Base-by-base conservation (phyloP, 257 asterid species). In the Ophiorrhiza pumila region DNA sequence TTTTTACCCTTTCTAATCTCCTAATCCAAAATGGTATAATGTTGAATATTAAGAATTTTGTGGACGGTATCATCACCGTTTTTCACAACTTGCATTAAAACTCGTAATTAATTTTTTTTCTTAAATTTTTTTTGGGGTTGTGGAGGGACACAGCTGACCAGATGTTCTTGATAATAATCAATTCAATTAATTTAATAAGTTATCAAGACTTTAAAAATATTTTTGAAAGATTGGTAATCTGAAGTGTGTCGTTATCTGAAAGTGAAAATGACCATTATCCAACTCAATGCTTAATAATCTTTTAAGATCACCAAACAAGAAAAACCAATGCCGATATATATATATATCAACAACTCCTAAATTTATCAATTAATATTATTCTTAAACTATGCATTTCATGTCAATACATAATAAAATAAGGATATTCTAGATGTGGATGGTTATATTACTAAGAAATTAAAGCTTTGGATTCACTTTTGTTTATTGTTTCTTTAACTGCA, bases 221-320 rank as follows among this genome's bases (percentile, higher is more conserved):
- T 63, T 64, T 53, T 22, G 68, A 49, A 39, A 23, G 49, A 45
- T 35, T 20, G 47, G 64, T 15, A 43, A 41, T 65, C 32, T 12
- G 53, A 71, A 66, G 47, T 39, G 39, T 59, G 72, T 67, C 77
- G 66, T 60, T 65, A 60, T 77, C 81, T 63, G 47, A 64, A 57
- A 39, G 46, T 68, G 77, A 78, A 78, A 72, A 63, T 78, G 80
- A 78, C 79, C 71, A 71, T 42, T 70, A 74, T 81, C 80, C 75
- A 77, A 74, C 78, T 59, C 12, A 55, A 64, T 53, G 31, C 29
- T 77, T 42, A 75, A 63, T 71, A 34, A 71, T 46, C 63, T 71
- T 23, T 32, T 47, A 17, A 75, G 8, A 50, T 69, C 41, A 39
- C 50, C 64, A 60, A 56, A 70, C 49, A 50, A 50, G 57, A 29